Conservation (phyloP, 768 basidiomycete genomes). For the Xerocomus brunneocitrinus region DNA sequence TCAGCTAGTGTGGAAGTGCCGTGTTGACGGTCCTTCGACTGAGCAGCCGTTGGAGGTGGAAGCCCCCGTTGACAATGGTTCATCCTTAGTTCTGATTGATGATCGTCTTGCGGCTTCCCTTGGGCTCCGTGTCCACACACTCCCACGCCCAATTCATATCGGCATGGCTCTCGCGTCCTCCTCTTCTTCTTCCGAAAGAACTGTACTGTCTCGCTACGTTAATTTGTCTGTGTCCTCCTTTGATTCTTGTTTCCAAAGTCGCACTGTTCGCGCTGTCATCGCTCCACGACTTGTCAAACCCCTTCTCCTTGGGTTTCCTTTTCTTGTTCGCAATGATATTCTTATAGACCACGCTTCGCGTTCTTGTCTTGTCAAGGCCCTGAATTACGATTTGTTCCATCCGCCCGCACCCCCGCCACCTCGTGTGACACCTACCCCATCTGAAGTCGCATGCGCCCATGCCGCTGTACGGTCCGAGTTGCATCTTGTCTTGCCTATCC, state of each 20-base stretch:
- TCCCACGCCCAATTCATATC: not conserved
- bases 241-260: slow-evolving; percentile 4
- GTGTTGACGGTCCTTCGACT: not conserved
- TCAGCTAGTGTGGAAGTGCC: slow-evolving; percentile 12
- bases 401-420: too few species aligned
- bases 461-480: too few species aligned
- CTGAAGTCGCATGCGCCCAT: too few species aligned
- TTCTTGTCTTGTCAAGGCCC: slow-evolving; percentile 7
- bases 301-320: slow-evolving; percentile 34
- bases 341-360: slow-evolving; percentile 22
- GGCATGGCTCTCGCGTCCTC: not conserved
- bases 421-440: too few species aligned
- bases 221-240: slow-evolving; percentile 6
- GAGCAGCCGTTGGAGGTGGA: not conserved
- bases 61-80: slow-evolving; percentile 29
- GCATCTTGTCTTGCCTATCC: too few species aligned
- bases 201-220: slow-evolving; percentile 10
- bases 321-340: slow-evolving; percentile 32
- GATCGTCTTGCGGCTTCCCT: not conserved
- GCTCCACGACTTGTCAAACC: slow-evolving; percentile 21
- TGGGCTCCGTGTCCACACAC: not conserved
- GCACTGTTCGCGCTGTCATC: slow-evolving; percentile 19
- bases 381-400: too few species aligned
- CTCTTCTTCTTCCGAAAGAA: not conserved
- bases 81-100: slow-evolving; percentile 29